Percentiles rank a stretch among this genome's conserved stretches.
phyloP scores from a whole-genome alignment of 805 yeast species.

The Candida caryicola region DNA sequence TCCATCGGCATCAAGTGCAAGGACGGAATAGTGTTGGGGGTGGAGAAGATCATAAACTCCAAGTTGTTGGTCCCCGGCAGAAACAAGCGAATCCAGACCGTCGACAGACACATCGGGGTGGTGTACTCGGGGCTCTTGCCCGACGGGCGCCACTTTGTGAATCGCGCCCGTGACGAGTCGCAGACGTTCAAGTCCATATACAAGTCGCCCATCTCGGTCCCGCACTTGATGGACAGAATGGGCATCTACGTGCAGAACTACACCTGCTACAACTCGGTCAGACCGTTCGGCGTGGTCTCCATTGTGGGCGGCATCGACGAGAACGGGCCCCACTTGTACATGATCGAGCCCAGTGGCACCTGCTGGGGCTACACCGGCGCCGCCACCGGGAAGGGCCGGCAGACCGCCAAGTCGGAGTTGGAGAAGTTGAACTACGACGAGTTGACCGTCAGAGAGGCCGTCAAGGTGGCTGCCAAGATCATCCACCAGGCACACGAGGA shows the following conservation, averaged over 20 bases:
- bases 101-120: constrained; percentile 91
- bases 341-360: constrained; percentile 96
- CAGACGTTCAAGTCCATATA: constrained; percentile 71
- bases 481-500: constrained; percentile 95
- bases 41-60: constrained; percentile 87
- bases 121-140: constrained; percentile 94
- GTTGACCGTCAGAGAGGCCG: constrained; percentile 75
- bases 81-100: constrained; percentile 86
- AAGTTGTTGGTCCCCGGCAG: constrained; percentile 85
- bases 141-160: constrained; percentile 92
- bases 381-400: constrained; percentile 98
- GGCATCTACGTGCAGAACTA: constrained; percentile 93
- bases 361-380: constrained; percentile 98
- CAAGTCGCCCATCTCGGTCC: constrained; percentile 72
- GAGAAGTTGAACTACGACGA: constrained; percentile 80
- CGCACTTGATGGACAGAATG: constrained; percentile 79
- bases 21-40: constrained; percentile 96
- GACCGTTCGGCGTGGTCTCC: constrained; percentile 94
- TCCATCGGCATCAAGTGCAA: constrained; percentile 87
- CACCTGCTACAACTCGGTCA: constrained; percentile 92
- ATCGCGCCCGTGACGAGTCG: constrained; percentile 91
- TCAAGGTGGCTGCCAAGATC: constrained; percentile 90
- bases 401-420: constrained; percentile 93
- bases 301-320: constrained; percentile 93
- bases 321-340: constrained; percentile 87